phyloP scores from a whole-genome alignment of 768 basidiomycete species.

The Lyophyllum decastes region DNA sequence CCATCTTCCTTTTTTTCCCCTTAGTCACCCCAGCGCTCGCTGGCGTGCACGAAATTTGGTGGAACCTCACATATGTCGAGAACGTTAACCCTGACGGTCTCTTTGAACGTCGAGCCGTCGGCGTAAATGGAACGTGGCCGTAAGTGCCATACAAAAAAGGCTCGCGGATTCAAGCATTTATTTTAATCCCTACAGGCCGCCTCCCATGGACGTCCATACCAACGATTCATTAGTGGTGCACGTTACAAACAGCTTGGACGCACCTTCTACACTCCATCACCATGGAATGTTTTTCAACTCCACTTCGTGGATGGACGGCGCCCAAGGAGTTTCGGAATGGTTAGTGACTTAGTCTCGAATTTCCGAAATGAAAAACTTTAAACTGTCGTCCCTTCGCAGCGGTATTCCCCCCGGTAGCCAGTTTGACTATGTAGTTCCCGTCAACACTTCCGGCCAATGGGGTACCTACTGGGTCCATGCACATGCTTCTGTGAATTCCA shows the following conservation, averaged over 20 bases:
- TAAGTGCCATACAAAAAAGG: slow-evolving; percentile 39
- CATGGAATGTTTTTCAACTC: slow-evolving; percentile 96
- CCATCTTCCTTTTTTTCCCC: slow-evolving; percentile 29
- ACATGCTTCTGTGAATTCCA: slow-evolving; percentile 50
- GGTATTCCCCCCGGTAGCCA: slow-evolving; percentile 76
- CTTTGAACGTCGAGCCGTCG: slow-evolving; percentile 72
- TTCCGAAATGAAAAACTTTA: neutral
- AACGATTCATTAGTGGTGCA: slow-evolving; percentile 80
- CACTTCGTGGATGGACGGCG: slow-evolving; percentile 88
- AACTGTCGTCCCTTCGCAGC: slow-evolving; percentile 32
- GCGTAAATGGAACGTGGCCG: slow-evolving; percentile 95
- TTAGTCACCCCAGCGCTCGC: slow-evolving; percentile 48
- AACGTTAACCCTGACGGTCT: slow-evolving; percentile 86
- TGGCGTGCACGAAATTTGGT: slow-evolving; percentile 78
- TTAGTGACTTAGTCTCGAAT: slow-evolving; percentile 28
- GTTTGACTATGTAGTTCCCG: slow-evolving; percentile 75
- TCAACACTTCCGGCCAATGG: slow-evolving; percentile 67
- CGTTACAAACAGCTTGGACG: slow-evolving; percentile 68
- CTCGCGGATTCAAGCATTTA: neutral
- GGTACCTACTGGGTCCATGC: slow-evolving; percentile 86
- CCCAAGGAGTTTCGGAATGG: slow-evolving; percentile 84
- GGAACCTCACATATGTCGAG: slow-evolving; percentile 87
- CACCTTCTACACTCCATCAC: slow-evolving; percentile 77
- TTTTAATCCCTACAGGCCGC: slow-evolving; percentile 55
- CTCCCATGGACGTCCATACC: slow-evolving; percentile 71